phyloP scores from a whole-genome alignment of 768 basidiomycete species.

The Clavulina sp. region DNA sequence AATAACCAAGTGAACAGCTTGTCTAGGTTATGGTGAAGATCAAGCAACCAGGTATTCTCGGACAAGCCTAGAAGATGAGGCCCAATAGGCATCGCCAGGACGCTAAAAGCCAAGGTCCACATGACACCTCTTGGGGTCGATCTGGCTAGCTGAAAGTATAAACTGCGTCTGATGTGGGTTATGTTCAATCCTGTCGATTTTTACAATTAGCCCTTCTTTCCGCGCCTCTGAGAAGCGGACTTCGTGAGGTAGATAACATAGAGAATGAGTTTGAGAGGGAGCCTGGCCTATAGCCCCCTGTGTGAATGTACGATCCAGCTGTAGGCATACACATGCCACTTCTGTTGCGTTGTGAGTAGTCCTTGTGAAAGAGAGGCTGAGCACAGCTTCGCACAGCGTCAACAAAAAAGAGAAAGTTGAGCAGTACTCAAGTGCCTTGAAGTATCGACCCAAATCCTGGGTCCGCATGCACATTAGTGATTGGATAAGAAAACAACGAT shows the following conservation, averaged over 20 bases:
- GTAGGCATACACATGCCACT: no score
- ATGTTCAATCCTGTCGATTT: not conserved
- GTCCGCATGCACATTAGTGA: no score
- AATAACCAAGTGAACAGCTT: not conserved
- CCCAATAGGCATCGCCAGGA: no score
- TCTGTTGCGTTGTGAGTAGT: no score
- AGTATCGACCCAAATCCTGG: no score
- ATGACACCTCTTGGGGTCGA: not conserved
- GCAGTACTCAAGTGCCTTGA: no score
- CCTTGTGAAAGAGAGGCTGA: no score
- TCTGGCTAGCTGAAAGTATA: not conserved
- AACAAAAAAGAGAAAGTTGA: no score
- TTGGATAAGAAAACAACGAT: no score
- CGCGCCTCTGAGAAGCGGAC: not conserved
- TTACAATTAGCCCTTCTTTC: not conserved
- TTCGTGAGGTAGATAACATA: not conserved
- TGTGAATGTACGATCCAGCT: no score
- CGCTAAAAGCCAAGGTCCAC: not conserved
- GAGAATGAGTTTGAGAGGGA: not conserved
- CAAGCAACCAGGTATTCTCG: not conserved
- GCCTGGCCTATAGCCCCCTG: not conserved
- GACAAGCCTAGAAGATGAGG: not conserved
- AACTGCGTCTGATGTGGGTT: not conserved
- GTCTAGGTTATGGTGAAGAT: not conserved
- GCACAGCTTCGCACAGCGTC: no score